Conservation (phyloP, 2,329 filamentous ascomycete species). For the Lachnellula occidentalis region DNA sequence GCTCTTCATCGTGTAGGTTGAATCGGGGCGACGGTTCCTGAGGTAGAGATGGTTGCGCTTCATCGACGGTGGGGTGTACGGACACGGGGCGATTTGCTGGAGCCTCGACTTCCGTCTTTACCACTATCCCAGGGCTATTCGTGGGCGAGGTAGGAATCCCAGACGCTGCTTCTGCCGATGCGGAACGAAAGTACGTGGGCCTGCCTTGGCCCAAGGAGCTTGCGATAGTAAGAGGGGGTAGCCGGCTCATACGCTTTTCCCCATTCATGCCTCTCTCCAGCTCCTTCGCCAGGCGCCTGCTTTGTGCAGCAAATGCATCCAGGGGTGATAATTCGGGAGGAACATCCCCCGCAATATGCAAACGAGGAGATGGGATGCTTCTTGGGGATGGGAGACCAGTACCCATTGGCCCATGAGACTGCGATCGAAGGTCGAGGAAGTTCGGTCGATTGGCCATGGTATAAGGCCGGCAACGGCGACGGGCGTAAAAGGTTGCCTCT, state of each 20-base stretch:
- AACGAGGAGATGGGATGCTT: slow-evolving; percentile 53
- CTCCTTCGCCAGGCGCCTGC: slow-evolving; percentile 78
- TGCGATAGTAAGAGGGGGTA: slow-evolving; percentile 77
- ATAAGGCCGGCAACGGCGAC: slow-evolving; percentile 1
- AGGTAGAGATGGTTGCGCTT: slow-evolving; percentile 9
- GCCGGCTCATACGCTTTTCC: slow-evolving; percentile 74
- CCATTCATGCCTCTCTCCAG: slow-evolving; percentile 71
- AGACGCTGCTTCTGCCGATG: slow-evolving; percentile 54
- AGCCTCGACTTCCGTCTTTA: slow-evolving; percentile 49
- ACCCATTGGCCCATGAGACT: slow-evolving; percentile 25
- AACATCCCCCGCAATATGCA: slow-evolving; percentile 72
- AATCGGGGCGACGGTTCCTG: slow-evolving; percentile 9
- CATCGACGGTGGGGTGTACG: slow-evolving; percentile 69
- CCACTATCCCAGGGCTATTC: slow-evolving; percentile 39
- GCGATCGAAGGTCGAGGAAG: slow-evolving; percentile 29
- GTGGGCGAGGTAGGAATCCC: slow-evolving; percentile 31
- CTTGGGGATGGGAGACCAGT: slow-evolving; percentile 22
- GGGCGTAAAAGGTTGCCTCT: not conserved
- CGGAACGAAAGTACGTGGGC: slow-evolving; percentile 74
- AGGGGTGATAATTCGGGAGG: slow-evolving; percentile 90
- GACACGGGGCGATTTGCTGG: slow-evolving; percentile 58
- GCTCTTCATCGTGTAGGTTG: slow-evolving; percentile 21
- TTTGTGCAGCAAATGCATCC: slow-evolving; percentile 91
- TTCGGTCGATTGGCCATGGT: slow-evolving; percentile 28
- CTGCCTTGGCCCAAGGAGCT: slow-evolving; percentile 75